These are phyloP conservation scores for Metschnikowia shivogae DNA, from an alignment of 805 yeast genomes.

Conservation along the genomic window DNA sequence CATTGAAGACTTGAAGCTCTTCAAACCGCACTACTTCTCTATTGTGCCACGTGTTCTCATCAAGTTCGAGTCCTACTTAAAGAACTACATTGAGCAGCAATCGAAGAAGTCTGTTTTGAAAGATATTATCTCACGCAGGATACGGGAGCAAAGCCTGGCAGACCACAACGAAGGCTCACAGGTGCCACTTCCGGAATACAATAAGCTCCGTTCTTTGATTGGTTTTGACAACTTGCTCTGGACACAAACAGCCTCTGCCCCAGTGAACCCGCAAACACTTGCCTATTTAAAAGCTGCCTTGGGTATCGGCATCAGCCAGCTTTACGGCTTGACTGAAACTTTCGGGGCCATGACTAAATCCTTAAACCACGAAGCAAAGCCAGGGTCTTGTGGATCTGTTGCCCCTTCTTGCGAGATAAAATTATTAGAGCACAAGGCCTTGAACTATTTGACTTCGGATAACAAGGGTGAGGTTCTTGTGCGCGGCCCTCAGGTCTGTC, in stretches of 20 bases:
- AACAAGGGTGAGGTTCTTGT: slow-evolving; percentile 45
- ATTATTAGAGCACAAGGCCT: slow-evolving; percentile 56
- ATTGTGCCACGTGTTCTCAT: slow-evolving; percentile 63
- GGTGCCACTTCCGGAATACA: slow-evolving; percentile 17
- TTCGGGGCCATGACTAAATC: slow-evolving; percentile 49
- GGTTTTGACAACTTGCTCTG: slow-evolving; percentile 19
- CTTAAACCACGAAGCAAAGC: slow-evolving; percentile 38
- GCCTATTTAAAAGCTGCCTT: slow-evolving; percentile 41
- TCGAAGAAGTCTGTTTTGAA: slow-evolving; percentile 22
- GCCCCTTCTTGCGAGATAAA: slow-evolving; percentile 49
- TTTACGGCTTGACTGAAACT: slow-evolving; percentile 68
- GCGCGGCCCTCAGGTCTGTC: slow-evolving; percentile 61
- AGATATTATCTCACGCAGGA: slow-evolving; percentile 25
- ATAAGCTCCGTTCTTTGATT: slow-evolving; percentile 8
- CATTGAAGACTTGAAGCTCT: slow-evolving; percentile 53
- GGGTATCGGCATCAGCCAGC: slow-evolving; percentile 55
- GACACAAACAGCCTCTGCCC: slow-evolving; percentile 24
- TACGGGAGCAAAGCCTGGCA: slow-evolving; percentile 25
- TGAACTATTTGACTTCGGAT: slow-evolving; percentile 37
- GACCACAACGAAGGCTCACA: slow-evolving; percentile 25
- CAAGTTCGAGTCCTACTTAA: slow-evolving; percentile 45
- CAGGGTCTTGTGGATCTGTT: slow-evolving; percentile 58
- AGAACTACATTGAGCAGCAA: slow-evolving; percentile 26
- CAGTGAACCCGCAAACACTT: slow-evolving; percentile 17
- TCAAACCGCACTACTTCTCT: slow-evolving; percentile 50